Conservation (phyloP, 73 alveolate species). For the Urostyla sp. region DNA sequence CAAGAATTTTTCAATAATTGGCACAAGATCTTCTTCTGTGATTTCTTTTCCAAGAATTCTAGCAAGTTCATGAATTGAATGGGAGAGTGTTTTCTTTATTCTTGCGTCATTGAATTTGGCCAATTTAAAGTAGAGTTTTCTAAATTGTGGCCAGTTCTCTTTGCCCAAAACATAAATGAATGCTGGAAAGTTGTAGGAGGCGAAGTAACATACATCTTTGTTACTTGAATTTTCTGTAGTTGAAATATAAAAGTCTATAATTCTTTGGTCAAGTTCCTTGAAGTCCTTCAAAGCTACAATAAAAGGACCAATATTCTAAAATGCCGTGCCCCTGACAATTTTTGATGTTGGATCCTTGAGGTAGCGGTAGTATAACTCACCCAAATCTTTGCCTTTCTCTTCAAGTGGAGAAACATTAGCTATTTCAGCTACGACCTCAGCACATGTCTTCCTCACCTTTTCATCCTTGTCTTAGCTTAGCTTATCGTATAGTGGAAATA, state of each 20-base stretch:
- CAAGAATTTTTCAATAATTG: slow-evolving; percentile 62
- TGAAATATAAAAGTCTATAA: slow-evolving; percentile 56
- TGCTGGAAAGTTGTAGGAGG: slow-evolving; percentile 73
- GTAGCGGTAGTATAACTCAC: slow-evolving; percentile 60
- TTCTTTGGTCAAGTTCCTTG: slow-evolving; percentile 36
- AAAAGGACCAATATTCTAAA: slow-evolving; percentile 65
- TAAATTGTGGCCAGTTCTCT: slow-evolving; percentile 49
- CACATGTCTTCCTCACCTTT: slow-evolving; percentile 70
- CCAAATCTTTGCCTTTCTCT: slow-evolving; percentile 56
- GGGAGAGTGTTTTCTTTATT: slow-evolving; percentile 69
- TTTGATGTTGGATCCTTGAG: slow-evolving; percentile 61
- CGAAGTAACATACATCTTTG: slow-evolving; percentile 59
- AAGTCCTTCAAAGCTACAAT: slow-evolving; percentile 62
- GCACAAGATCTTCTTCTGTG: slow-evolving; percentile 76
- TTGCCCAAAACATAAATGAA: slow-evolving; percentile 47
- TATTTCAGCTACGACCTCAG: slow-evolving; percentile 67
- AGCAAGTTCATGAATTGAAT: slow-evolving; percentile 73
- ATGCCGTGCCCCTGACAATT: slow-evolving; percentile 65
- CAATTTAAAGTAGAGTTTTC: slow-evolving; percentile 58
- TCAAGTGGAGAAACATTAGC: slow-evolving; percentile 58
- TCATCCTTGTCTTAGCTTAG: slow-evolving; percentile 64
- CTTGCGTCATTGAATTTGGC: slow-evolving; percentile 69
- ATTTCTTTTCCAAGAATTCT: slow-evolving; percentile 68
- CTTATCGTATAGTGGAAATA: slow-evolving; percentile 62
- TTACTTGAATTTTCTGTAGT: slow-evolving; percentile 55